Evolutionary conservation across 805 yeast genomes (phyloP).

Genomic region (Sugiyamaella qingdaonensis): DNA sequence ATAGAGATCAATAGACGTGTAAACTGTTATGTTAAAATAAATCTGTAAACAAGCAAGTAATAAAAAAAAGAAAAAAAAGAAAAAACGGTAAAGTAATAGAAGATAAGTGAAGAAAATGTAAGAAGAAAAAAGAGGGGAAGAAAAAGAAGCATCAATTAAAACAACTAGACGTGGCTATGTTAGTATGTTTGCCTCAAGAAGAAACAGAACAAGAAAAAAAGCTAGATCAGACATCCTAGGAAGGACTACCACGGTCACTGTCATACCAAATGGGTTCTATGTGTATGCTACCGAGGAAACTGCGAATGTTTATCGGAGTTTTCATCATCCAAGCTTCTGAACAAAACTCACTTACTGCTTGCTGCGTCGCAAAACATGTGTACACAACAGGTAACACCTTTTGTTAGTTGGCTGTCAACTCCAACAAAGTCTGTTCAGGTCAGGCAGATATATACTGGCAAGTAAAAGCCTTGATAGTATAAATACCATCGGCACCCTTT

Average conservation of each 20-base stretch:
- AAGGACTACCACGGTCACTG: constrained; percentile 41
- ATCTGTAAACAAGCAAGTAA: no score
- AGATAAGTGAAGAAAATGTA: background rate
- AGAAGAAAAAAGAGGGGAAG: background rate
- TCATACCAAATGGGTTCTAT: constrained; percentile 37
- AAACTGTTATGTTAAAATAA: background rate
- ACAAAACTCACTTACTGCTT: constrained; percentile 13
- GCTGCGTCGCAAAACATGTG: constrained; percentile 10
- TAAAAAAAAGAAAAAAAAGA: no score
- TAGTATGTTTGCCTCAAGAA: background rate
- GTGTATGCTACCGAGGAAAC: constrained; percentile 43
- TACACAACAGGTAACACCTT: constrained; percentile 10
- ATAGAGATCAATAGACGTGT: constrained; percentile 6
- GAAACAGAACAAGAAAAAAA: background rate
- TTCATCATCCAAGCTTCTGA: constrained; percentile 32
- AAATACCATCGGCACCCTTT: constrained; percentile 29
- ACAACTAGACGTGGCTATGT: background rate
- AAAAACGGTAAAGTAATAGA: no score
- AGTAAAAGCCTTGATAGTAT: constrained; percentile 34
- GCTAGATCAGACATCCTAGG: constrained; percentile 40
- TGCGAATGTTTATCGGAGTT: constrained; percentile 38
- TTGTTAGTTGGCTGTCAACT: constrained; percentile 5
- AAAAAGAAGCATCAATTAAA: background rate
- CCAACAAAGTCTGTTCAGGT: constrained; percentile 10
- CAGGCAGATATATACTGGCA: constrained; percentile 37